Evolutionary conservation across 1,284 basidiomycete genomes (phyloP).

Genomic region (Sanghuangporus baumii): DNA sequence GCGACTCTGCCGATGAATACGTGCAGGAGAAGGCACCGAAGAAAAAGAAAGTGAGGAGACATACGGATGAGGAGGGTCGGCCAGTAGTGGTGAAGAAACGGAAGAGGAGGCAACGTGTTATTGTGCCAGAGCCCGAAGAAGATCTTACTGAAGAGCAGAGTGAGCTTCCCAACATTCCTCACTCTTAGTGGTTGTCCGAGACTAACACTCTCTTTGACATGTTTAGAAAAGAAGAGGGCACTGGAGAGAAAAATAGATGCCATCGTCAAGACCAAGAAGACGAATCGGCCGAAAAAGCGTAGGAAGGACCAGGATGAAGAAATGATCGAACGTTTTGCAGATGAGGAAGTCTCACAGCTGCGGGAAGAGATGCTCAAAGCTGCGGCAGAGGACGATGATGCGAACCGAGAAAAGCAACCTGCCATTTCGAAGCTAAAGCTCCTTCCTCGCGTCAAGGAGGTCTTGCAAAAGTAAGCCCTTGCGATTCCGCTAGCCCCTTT

Average conservation of each 20-base stretch:
- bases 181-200: neutral
- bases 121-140: slow-evolving; percentile 33
- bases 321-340: slow-evolving; percentile 80
- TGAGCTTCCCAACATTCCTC: slow-evolving; percentile 29
- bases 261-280: slow-evolving; percentile 78
- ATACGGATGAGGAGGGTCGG: slow-evolving; percentile 33
- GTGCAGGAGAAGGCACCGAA: slow-evolving; percentile 45
- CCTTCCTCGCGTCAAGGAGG: slow-evolving; percentile 86
- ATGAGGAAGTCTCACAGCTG: slow-evolving; percentile 85
- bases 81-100: slow-evolving; percentile 41
- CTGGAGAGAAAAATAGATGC: slow-evolving; percentile 75
- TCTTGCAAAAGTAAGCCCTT: slow-evolving; percentile 76
- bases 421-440: slow-evolving; percentile 84
- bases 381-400: slow-evolving; percentile 78
- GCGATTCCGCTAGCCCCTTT: neutral
- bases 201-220: slow-evolving; percentile 8
- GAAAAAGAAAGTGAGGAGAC: slow-evolving; percentile 43
- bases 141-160: slow-evolving; percentile 70
- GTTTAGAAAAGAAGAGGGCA: slow-evolving; percentile 45
- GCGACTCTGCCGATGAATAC: slow-evolving; percentile 65
- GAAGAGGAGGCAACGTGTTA: slow-evolving; percentile 39
- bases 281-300: slow-evolving; percentile 54
- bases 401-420: slow-evolving; percentile 80
- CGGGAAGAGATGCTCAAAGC: slow-evolving; percentile 85
- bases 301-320: slow-evolving; percentile 75